A percentile compares a stretch with the other conserved stretches of the same genome.
Conservation (phyloP, 768 basidiomycete genomes). For the Mrakia frigida region DNA sequence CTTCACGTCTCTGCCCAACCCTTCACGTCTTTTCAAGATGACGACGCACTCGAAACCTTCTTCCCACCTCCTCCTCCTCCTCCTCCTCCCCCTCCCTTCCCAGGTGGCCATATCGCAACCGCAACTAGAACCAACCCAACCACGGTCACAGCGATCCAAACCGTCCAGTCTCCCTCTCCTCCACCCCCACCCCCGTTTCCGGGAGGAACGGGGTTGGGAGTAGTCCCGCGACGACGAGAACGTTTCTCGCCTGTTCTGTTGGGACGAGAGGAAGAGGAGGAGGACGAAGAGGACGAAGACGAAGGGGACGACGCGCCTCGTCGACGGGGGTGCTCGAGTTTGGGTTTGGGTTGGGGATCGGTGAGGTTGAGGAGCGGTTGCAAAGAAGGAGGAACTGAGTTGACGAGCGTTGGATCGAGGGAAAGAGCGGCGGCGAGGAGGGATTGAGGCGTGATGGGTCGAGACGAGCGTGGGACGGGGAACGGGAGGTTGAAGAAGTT, state of each 20-base stretch:
- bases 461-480: neutral
- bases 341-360: too few relatives aligned
- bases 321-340: too few relatives aligned
- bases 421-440: neutral
- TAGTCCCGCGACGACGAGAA: too few relatives aligned
- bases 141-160: neutral
- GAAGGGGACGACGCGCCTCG: too few relatives aligned
- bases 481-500: neutral
- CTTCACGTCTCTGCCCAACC: too few relatives aligned
- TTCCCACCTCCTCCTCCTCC: neutral
- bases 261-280: too few relatives aligned
- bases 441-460: neutral
- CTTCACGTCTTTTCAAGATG: too few relatives aligned
- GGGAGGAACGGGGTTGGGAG: too few relatives aligned
- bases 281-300: too few relatives aligned
- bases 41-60: neutral
- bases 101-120: neutral
- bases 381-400: too few relatives aligned
- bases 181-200: neutral
- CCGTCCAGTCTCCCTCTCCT: conserved; percentile 3
- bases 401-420: neutral
- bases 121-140: neutral
- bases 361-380: too few relatives aligned
- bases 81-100: neutral
- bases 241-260: too few relatives aligned